Base-by-base conservation (phyloP, 495 filamentous ascomycete species). In the Trichoderma asperelloides region DNA sequence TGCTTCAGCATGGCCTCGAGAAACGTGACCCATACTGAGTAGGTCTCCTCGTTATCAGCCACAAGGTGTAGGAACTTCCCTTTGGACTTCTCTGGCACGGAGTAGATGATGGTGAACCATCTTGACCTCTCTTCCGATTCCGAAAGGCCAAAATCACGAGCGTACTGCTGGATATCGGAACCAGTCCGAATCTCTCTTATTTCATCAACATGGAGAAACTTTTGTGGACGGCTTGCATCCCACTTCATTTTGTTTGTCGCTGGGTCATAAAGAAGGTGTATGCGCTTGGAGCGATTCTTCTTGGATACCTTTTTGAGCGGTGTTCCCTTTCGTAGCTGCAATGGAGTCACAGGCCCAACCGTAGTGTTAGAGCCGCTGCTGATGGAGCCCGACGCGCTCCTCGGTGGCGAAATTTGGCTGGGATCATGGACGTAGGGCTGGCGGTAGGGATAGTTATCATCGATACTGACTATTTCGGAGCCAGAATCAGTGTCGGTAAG, bases 31-130 rank as follows among this genome's bases (percentile, higher is more conserved):
- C 94, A 97, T 9, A 89, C 79, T 12, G 87, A 79, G 70, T 96
- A 90, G 16, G 84, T 81, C 65, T 84, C 79, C 63, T 88, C 83
- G 55, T 85, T 85, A 4, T 87, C 87, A 39, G 93, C 89, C 68
- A 97, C 87, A 25, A 98, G 78, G 72, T 98, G 92, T 68, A 85
- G 71, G 68, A 92, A 84, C 33, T 91, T 89, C 75, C 91, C 96
- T 51, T 87, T 81, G 0, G 87, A 78, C 51, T 87, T 83, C 68
- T 91, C 91, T 27, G 85, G 87, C 16, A 88, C 81, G 33, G 88
- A 85, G 74, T 96, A 96, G 57, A 96, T 82, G 68, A 98, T 90
- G 33, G 95, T 95, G 70, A 97, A 91, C 87, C 93, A 96, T 25
- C 86, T 84, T 33, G 80, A 76, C 74, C 91, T 88, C 5, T 80